Evolutionary conservation across 164 flowering plant species (phyloP).

Genomic region (Nymphaea thermarum): DNA sequence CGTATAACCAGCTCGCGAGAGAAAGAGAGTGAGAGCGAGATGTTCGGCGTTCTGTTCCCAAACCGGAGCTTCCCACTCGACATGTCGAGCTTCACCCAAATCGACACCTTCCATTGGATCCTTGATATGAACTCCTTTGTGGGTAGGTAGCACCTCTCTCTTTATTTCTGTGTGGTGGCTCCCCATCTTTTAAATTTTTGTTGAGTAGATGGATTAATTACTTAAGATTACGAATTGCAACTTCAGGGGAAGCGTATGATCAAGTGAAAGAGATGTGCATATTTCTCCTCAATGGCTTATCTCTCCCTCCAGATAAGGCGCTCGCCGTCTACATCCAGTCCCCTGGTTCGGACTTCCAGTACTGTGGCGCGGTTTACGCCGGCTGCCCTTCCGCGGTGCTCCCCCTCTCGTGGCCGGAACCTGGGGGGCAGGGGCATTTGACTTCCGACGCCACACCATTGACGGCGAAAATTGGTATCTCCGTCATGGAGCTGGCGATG

Average conservation of each 20-base stretch:
- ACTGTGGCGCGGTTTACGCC: constrained; percentile 71
- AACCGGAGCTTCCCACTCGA: constrained; percentile 93
- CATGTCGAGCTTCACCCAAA: constrained; percentile 81
- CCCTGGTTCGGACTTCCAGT: constrained; percentile 76
- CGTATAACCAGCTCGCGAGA: background rate
- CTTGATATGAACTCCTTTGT: constrained; percentile 94
- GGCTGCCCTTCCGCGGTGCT: constrained; percentile 97
- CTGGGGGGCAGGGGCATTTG: constrained; percentile 50
- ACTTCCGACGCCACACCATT: constrained; percentile 43
- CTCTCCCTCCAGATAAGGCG: constrained; percentile 89
- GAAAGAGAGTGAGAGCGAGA: constrained; percentile 4
- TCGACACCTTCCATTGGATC: constrained; percentile 88
- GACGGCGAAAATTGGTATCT: constrained; percentile 88
- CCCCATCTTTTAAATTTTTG: background rate
- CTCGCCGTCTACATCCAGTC: constrained; percentile 90
- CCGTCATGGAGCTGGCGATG: constrained; percentile 69
- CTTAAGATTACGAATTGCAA: background rate
- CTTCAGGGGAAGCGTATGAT: constrained; percentile 73
- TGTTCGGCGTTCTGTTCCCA: constrained; percentile 93
- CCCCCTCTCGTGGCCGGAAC: constrained; percentile 76
- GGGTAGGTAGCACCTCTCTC: constrained; percentile 19
- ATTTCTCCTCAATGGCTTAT: constrained; percentile 61
- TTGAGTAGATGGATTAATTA: background rate
- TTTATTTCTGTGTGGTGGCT: background rate
- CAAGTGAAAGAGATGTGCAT: constrained; percentile 71